phyloP scores from a whole-genome alignment of 768 basidiomycete species.

The Leccinum obscurum region DNA sequence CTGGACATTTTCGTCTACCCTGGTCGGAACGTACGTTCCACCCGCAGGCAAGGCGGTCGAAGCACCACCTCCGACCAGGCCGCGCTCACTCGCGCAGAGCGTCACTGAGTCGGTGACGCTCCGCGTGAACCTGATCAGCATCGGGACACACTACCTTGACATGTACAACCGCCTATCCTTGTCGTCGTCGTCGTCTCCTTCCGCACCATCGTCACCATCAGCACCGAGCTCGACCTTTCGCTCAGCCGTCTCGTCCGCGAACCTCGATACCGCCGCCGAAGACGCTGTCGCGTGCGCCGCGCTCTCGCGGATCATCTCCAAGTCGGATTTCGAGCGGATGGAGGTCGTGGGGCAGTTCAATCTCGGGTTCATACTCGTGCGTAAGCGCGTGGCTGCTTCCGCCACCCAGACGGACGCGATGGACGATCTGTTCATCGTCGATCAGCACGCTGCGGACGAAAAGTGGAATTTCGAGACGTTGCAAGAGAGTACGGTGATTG shows the following conservation, averaged over 20 bases:
- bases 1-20: too few species aligned
- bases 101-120: conserved; percentile 17
- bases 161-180: conserved; percentile 10
- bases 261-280: conserved; percentile 44
- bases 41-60: conserved; percentile 13
- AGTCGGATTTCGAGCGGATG: conserved; percentile 85
- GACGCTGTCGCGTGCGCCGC: conserved; percentile 59
- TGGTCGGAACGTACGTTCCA: conserved; percentile 24
- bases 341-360: conserved; percentile 93
- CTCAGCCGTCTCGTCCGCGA: conserved; percentile 28
- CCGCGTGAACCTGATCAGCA: conserved; percentile 19
- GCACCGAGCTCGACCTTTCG: conserved; percentile 17
- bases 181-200: not conserved
- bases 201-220: not conserved
- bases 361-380: conserved; percentile 87
- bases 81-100: not conserved
- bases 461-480: conserved; percentile 98
- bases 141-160: conserved; percentile 25
- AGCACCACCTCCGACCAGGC: not conserved
- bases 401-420: conserved; percentile 24
- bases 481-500: conserved; percentile 86
- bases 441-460: conserved; percentile 97
- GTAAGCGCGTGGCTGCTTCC: conserved; percentile 41
- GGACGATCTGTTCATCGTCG: conserved; percentile 95
- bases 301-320: conserved; percentile 82